Percentiles rank a stretch among this genome's conserved stretches.
These are phyloP conservation scores for Aspergillus costaricaensis DNA, from an alignment of 2,329 filamentous ascomycete species.

Conservation along the genomic window DNA sequence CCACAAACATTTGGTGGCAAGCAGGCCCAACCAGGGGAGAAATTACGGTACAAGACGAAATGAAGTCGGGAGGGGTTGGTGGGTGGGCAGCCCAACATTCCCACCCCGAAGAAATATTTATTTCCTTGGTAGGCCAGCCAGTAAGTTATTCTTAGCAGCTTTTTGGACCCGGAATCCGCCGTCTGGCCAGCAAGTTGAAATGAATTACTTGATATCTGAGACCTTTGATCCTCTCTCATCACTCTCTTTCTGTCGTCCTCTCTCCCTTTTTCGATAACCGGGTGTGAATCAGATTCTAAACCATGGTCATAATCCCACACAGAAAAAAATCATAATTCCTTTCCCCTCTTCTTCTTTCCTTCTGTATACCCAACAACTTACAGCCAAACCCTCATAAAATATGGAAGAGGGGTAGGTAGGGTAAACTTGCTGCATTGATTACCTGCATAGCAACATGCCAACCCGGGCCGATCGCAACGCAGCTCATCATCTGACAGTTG, in stretches of 20 bases:
- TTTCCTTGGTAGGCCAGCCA: not conserved
- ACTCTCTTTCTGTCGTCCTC: too few species aligned
- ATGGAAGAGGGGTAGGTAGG: not conserved
- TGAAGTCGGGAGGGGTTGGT: not conserved
- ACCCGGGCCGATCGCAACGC: not conserved
- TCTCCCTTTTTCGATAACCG: not conserved
- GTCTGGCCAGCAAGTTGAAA: not conserved
- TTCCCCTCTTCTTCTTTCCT: too few species aligned
- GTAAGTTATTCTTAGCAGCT: not conserved
- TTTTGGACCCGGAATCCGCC: not conserved
- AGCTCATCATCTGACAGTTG: not conserved
- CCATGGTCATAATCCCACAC: not conserved
- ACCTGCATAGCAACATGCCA: not conserved
- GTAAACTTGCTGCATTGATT: not conserved
- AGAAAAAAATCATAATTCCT: not conserved
- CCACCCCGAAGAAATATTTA: not conserved
- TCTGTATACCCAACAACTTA: not conserved
- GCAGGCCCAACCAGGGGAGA: too few species aligned
- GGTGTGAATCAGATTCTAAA: not conserved
- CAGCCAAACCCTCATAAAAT: not conserved
- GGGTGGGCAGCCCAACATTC: not conserved
- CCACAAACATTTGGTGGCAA: not conserved
- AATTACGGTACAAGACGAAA: not conserved
- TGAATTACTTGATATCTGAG: slow-evolving; percentile 4
- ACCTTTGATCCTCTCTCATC: not conserved